phyloP scores from a whole-genome alignment of 2,329 filamentous ascomycete genomes.

The Fusarium tricinctum region DNA sequence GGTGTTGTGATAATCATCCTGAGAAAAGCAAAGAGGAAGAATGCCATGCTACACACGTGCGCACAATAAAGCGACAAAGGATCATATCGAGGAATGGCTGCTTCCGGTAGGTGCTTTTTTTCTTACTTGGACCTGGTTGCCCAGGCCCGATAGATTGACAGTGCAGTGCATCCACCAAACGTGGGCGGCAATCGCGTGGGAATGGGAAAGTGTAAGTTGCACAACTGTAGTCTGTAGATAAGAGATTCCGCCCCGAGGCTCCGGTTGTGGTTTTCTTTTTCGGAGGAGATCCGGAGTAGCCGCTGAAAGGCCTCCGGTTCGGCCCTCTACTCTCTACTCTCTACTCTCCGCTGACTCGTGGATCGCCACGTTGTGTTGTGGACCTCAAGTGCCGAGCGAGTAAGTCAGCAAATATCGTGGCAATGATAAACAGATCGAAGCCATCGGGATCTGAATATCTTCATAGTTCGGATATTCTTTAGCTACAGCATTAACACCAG shows the following conservation, averaged over 20 bases:
- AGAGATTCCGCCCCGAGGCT: conserved; percentile 36
- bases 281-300: conserved; percentile 36
- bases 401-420: conserved; percentile 1
- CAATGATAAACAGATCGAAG: conserved; percentile 5
- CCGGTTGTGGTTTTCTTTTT: conserved; percentile 16
- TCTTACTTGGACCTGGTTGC: not conserved
- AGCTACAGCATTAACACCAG: not conserved
- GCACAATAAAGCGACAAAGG: conserved; percentile 19
- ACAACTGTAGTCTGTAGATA: conserved; percentile 21
- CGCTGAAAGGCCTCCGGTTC: conserved; percentile 37
- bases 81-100: conserved; percentile 10
- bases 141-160: no score
- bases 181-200: conserved; percentile 20
- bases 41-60: conserved; percentile 31
- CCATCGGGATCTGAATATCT: not conserved
- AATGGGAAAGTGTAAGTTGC: conserved; percentile 16
- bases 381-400: conserved; percentile 18
- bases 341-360: conserved; percentile 35
- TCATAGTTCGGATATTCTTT: not conserved
- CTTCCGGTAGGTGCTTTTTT: conserved; percentile 14
- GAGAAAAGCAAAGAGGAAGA: conserved; percentile 3
- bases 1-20: conserved; percentile 19
- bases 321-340: conserved; percentile 11
- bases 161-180: no score
- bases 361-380: conserved; percentile 11